Conservation (phyloP, 495 filamentous ascomycete genomes). For the Articulospora tetracladia region DNA sequence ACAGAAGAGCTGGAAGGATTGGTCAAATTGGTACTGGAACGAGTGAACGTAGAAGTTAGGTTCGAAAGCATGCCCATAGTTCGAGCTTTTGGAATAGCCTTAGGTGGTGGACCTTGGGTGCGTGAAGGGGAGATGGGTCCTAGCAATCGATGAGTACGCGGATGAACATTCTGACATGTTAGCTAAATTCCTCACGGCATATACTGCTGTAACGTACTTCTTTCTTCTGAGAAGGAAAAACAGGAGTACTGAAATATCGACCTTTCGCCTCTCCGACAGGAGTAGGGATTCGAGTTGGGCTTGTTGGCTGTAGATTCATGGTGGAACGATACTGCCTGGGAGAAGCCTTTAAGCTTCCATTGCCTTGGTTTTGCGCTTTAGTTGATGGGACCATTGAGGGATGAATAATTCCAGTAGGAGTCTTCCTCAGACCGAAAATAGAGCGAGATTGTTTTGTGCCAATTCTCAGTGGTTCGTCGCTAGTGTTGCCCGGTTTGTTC, state of each 20-base stretch:
- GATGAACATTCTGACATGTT: background rate
- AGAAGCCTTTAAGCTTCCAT: background rate
- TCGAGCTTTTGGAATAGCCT: background rate
- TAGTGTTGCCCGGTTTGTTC: background rate
- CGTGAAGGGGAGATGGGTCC: constrained; percentile 1
- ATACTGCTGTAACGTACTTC: background rate
- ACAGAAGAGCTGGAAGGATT: background rate
- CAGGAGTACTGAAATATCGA: background rate
- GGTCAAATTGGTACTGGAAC: background rate
- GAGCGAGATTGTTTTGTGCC: background rate
- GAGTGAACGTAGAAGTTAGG: background rate
- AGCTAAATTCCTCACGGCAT: background rate
- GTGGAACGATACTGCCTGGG: background rate
- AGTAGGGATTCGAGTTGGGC: background rate
- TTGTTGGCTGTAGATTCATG: background rate
- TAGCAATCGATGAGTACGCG: background rate
- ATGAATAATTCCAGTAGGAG: background rate
- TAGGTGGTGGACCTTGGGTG: background rate
- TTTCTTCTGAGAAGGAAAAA: constrained; percentile 1
- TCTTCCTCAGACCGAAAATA: background rate
- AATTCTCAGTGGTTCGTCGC: background rate
- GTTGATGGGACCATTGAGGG: background rate
- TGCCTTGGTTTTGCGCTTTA: background rate
- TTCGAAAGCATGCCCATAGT: background rate
- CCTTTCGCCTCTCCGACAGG: background rate